Base-by-base conservation (phyloP, 331 rosid species). In the Phaseolus coccineus region DNA sequence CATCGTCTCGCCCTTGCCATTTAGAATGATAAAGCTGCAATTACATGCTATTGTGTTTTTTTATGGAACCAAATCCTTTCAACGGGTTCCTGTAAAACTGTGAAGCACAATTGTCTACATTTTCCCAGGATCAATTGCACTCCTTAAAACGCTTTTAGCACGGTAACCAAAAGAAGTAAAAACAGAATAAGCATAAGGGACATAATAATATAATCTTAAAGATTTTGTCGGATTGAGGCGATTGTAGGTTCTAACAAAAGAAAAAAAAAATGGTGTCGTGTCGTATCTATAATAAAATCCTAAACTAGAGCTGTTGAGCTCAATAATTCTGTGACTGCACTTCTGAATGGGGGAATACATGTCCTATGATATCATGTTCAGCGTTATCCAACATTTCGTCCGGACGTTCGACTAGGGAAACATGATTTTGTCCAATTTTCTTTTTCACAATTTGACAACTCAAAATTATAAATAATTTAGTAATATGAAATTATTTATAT, bases 11-110 rank as follows among this genome's bases (percentile, higher is more conserved):
- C 78, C 13, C 47, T 13, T 62, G 68, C 48, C 13, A 40, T 48
- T 57, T 48, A 24, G 77, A 51, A 85, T 78, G 55, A 67, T 11
- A 27, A 19, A 74, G 67, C 72, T 74, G 64, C 59, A 44, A 83
- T 52, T 59, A 14, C 14, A 59, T 67, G 53, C 65, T 3, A 2
- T 28, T 27, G 2, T 58, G 13, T 58, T 27, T 27, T 25, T 25
- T 11, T 12, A 68, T 10, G 11, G 33, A 14, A 16, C 24, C 40
- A 30, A 7, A 52, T 35, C 53, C 30, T 68, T 69, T 44, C 25
- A 13, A 6, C 37, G 63, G 47, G 16, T n/a, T 52, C 57, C 33
- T 47, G 46, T 58, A 44, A 52, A 25, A 67, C 10, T 55, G 11
- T 68, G 22, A 47, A 42, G 48, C 75, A 15, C 14, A 12, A 40